Base-by-base conservation (phyloP, 371 early-diverging fungal genomes). In the Mortierella sp. region DNA sequence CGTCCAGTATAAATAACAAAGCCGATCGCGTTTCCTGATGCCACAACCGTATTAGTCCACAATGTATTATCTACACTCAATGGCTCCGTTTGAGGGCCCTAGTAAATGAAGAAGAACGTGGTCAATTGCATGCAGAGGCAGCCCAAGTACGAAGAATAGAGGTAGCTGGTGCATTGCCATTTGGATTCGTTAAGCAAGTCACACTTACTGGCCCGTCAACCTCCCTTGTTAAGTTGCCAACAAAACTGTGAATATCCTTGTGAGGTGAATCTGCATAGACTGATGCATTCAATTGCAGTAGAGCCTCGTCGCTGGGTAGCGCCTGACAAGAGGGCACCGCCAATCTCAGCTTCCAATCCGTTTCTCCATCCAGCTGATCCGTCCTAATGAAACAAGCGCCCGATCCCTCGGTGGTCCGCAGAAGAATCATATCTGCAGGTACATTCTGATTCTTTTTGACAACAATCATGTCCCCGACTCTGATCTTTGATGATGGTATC, bases 331-430 rank as follows among this genome's bases (percentile, higher is more conserved):
- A 86, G 16, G 94, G 90, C 21, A 95, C 91, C 0, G 98, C 96
- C 19, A 96, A 71, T 39, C 94, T 86, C 61, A 98, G 81, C 82
- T 99, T 99, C 99, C 99, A 99, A 73, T 99, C 99, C 0, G 99
- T 99, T 79, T 99, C 99, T 63, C 99, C 99, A 80, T 99, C 99
- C 47, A 99, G 84, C 74, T 99, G 99, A 84, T 99, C 99, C 4
- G 99, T 99, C 51, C 99, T 85, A 73, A 99, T 95, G 83, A 99
- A 99, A 62, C 97, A 93, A 18, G 98, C 89, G 2, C 99, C 99
- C 14, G 81, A 84, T 10, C 82, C 78, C 62, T 98, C 98, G 0
- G 90, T 89, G 13, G 97, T 95, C 46, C 96, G 86, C 55, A 99
- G 71, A 58, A 98, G 82, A 14, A 98, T 82, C 86, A 97, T 88